Percentiles rank a stretch among this genome's conserved stretches.
These are phyloP conservation scores for Aquilaria yunnanensis DNA, from an alignment of 345 rosid genomes.

Conservation along the genomic window DNA sequence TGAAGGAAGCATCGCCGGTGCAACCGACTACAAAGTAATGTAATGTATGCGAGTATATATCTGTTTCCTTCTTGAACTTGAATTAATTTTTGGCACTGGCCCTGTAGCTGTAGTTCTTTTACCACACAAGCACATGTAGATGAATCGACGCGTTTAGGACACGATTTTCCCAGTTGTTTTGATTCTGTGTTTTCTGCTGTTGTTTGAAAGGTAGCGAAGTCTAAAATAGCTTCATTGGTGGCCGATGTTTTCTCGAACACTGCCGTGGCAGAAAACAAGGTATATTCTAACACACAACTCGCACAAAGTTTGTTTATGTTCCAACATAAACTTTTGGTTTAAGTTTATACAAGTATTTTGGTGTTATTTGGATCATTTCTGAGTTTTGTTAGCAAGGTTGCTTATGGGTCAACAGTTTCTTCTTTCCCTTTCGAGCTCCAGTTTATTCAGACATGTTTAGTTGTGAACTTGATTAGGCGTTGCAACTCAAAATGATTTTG, in stretches of 20 bases:
- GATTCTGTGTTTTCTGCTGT: constrained; percentile 2
- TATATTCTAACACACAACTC: constrained; percentile 8
- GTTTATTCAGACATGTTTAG: too few relatives aligned
- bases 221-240: constrained; percentile 70
- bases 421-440: too few relatives aligned
- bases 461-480: too few relatives aligned
- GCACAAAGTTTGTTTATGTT: too few relatives aligned
- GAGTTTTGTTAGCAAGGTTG: too few relatives aligned
- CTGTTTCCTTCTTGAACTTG: constrained; percentile 12
- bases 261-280: constrained; percentile 90
- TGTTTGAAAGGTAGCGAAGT: constrained; percentile 55
- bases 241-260: constrained; percentile 87
- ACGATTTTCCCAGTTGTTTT: background rate
- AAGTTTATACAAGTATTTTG: too few relatives aligned
- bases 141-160: background rate
- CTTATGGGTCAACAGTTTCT: too few relatives aligned
- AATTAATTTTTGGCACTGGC: background rate
- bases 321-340: too few relatives aligned
- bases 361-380: too few relatives aligned
- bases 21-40: constrained; percentile 97
- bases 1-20: constrained; percentile 44
- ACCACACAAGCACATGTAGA: background rate
- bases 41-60: constrained; percentile 74
- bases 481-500: too few relatives aligned
- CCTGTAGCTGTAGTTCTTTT: background rate